phyloP scores from a whole-genome alignment of 2,329 filamentous ascomycete genomes.

The Neofusicoccum laricinum region DNA sequence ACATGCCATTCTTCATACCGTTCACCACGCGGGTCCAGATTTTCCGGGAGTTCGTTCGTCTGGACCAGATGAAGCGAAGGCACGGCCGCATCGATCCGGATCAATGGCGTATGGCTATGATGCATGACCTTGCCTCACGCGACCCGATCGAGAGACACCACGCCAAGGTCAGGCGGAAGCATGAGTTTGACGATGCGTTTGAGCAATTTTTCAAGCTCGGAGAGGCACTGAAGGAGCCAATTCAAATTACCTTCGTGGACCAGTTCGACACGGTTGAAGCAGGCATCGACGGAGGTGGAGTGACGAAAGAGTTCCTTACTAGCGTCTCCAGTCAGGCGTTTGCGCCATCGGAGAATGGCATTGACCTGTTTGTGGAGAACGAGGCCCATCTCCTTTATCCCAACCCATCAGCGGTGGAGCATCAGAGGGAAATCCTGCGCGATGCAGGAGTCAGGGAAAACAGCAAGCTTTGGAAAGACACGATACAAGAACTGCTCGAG shows the following conservation, averaged over 20 bases:
- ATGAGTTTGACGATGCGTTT: slow-evolving; percentile 83
- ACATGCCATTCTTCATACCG: slow-evolving; percentile 96
- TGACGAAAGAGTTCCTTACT: slow-evolving; percentile 95
- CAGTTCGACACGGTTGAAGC: slow-evolving; percentile 83
- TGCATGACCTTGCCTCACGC: slow-evolving; percentile 30
- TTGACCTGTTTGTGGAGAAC: slow-evolving; percentile 76
- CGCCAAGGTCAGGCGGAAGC: slow-evolving; percentile 74
- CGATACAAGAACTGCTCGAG: slow-evolving; percentile 61
- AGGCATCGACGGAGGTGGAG: slow-evolving; percentile 93
- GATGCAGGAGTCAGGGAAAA: slow-evolving; percentile 51
- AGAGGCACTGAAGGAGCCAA: slow-evolving; percentile 85
- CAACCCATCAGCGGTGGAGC: slow-evolving; percentile 75
- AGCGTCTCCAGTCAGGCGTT: slow-evolving; percentile 87
- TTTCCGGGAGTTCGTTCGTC: slow-evolving; percentile 84
- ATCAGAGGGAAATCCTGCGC: slow-evolving; percentile 59
- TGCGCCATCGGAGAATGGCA: slow-evolving; percentile 48
- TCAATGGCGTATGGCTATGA: slow-evolving; percentile 63
- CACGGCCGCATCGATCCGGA: slow-evolving; percentile 70
- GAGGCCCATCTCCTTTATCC: slow-evolving; percentile 85
- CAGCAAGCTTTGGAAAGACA: slow-evolving; percentile 55
- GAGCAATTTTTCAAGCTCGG: slow-evolving; percentile 77
- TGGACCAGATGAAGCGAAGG: slow-evolving; percentile 73
- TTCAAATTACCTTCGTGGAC: slow-evolving; percentile 95
- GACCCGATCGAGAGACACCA: slow-evolving; percentile 54
- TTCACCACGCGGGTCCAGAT: slow-evolving; percentile 89